These are phyloP conservation scores for Styphnolobium japonicum DNA, from an alignment of 306 rosid species.

Conservation along the genomic window DNA sequence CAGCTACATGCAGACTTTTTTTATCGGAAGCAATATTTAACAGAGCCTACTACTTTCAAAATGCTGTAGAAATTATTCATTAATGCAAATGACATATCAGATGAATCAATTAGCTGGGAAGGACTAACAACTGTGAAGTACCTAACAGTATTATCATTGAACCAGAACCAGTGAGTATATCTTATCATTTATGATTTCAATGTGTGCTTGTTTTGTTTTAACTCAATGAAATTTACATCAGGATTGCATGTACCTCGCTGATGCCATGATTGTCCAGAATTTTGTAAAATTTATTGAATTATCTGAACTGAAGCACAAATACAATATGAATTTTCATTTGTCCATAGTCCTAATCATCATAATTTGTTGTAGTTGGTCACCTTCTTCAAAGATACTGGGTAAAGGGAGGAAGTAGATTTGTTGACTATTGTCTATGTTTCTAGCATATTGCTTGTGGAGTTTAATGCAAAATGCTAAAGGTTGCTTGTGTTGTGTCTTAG, in stretches of 20 bases:
- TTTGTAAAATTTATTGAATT: not conserved
- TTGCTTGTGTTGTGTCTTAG: not conserved
- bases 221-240: not conserved
- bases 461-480: not conserved
- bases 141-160: constrained; percentile 63
- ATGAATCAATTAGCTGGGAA: constrained; percentile 68
- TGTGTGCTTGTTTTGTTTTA: not conserved
- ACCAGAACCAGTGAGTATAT: constrained; percentile 74
- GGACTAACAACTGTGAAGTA: constrained; percentile 55
- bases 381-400: not conserved
- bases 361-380: not conserved
- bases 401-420: not conserved
- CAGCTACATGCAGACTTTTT: not conserved
- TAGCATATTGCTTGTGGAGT: not conserved
- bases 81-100: constrained; percentile 52
- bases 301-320: not conserved
- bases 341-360: not conserved
- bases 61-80: constrained; percentile 63
- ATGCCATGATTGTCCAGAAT: not conserved
- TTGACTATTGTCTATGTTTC: not conserved
- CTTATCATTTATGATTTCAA: constrained; percentile 15
- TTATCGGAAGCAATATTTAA: not conserved
- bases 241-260: constrained; percentile 5
- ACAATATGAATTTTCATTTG: not conserved
- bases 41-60: constrained; percentile 15